Conservation (phyloP, 202 grass and related monocot genomes). For the Panicum virgatum region DNA sequence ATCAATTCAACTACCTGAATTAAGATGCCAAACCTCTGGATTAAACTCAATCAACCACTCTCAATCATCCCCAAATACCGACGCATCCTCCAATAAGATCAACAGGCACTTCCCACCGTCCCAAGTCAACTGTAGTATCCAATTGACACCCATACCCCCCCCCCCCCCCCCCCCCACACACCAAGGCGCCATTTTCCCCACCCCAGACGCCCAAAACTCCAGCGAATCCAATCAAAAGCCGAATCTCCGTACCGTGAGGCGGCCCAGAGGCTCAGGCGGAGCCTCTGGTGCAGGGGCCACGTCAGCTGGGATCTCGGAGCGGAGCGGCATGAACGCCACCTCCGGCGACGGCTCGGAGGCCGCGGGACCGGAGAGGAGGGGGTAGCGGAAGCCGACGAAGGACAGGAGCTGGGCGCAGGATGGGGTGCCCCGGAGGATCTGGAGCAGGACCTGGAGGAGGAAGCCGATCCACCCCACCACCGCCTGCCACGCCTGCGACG, state of each 20-base stretch:
- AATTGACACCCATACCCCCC: constrained; percentile 1
- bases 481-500: constrained; percentile 70
- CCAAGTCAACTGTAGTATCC: constrained; percentile 22
- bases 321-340: constrained; percentile 71
- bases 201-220: not conserved
- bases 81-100: constrained; percentile 17
- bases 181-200: not conserved
- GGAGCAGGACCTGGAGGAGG: constrained; percentile 75
- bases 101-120: not conserved
- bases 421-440: constrained; percentile 90
- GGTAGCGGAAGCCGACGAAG: constrained; percentile 84
- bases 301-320: constrained; percentile 60
- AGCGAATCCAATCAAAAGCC: constrained; percentile 33
- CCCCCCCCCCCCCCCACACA: too few relatives aligned
- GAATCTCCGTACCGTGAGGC: constrained; percentile 75
- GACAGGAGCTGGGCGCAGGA: constrained; percentile 86
- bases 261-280: constrained; percentile 45
- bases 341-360: constrained; percentile 43
- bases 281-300: constrained; percentile 30
- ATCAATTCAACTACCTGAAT: constrained; percentile 32
- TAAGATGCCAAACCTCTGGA: constrained; percentile 27
- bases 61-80: not conserved
- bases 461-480: constrained; percentile 80
- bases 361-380: constrained; percentile 55
- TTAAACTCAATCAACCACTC: constrained; percentile 19